Evolutionary conservation across 768 basidiomycete species (phyloP), one percentile per base, ranked within the genome.

Genomic region (Auriscalpium vulgare): DNA sequence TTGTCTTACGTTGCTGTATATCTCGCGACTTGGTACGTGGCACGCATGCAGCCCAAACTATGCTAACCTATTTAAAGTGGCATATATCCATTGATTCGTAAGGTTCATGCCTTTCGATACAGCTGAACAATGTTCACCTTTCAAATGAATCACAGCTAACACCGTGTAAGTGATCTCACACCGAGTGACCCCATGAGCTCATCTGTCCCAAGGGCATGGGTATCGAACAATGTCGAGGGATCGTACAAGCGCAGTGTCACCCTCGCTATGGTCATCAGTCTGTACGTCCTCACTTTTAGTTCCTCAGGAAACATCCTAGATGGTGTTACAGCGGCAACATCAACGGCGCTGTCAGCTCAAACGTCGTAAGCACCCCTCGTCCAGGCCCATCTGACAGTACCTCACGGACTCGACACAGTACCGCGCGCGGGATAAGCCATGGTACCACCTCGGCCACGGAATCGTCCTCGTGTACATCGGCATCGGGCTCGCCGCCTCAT

Each of bases 271-370:
- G 76, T 82, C 3, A 84, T 87, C 59, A 76, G 79, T 62, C 79
- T 80, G 82, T 83, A 56, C 62, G 80, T 67, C 29, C n/a, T 11
- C 40, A 43, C 53, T 21, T 37, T 10, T 16, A 23, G 17, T n/a
- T 50, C 10, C 10, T 10, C 13, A 10, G 37, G 44, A 43, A 23
- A 29, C 56, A 8, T 55, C 50, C 50, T 47, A 17, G 29, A 38
- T 19, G 21, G 44, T 17, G 10, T 54, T 34, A 21, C 55, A 85
- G 83, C 60, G 86, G 85, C 8, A 88, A 88, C 65, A 71, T 88
- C 51, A 86, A 87, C 63, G 87, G 86, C 17, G 85, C 84, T n/a
- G 81, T 90, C 44, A 82, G 81, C 64, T 87, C 85, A 16, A 88
- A 88, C 62, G 79, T 90, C 37, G 83, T 84, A 68, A 61, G 83